Base-by-base conservation (phyloP, 306 rosid genomes). In the Alnus glutinosa region DNA sequence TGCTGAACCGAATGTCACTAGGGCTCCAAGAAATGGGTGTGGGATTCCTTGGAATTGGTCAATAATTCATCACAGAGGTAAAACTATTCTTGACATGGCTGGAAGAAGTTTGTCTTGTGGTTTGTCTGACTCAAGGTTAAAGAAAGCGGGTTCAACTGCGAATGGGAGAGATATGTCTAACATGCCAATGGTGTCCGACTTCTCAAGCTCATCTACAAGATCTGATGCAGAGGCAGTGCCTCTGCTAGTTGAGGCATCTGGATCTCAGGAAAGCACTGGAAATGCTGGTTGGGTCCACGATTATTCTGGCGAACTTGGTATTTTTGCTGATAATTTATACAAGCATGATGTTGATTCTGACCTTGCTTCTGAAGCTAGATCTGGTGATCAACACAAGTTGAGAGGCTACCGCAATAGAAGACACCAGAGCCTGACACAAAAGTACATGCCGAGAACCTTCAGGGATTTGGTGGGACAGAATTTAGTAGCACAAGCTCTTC, bases 41-140 rank as follows among this genome's bases (percentile, higher is more conserved):
- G 99, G 99, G 66, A 88, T 96, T 82, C 99, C 98, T 12, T 96
- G 97, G 97, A 96, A 93, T 83, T 96, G 99, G 99, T 96, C 99
- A 62, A 89, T 94, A 80, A 96, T 96, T 87, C 99, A 96, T 85
- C 87, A 93, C 59, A 88, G 99, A 77, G 94, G 99, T 72, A 96
- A 91, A 82, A 85, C 96, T 63, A 80, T 96, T 84, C 89, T 96
- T 81, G 99, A 96, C 88, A 84, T 85, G 81, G 99, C 99, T 79
- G 99, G 99, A 69, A 87, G 96, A 85, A 91, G 99, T 82, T 87
- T 96, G 6, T 83, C 99, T 73, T 96, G 99, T 86, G 99, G 99
- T 74, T 86, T 90, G 74, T 90, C 99, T 39, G 99, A 96, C 82
- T 78, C 97, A 12, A 93, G 87, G 83, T 75, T 88, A 77, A 96